phyloP scores from a whole-genome alignment of 129 eudicot species.

The Artemisia argyi region DNA sequence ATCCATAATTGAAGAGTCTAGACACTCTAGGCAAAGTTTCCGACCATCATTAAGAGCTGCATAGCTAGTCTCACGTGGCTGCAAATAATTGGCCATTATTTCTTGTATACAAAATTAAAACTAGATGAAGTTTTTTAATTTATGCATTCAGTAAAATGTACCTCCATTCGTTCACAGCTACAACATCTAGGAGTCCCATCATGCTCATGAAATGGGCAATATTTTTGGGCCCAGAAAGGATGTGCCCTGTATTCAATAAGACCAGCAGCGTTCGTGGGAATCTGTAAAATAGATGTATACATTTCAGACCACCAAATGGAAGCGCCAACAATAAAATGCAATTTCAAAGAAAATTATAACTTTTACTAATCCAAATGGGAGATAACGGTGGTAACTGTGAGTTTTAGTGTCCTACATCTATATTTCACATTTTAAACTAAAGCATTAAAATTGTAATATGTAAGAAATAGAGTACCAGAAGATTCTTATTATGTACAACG shows the following conservation, averaged over 20 bases:
- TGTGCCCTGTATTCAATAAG: conserved; percentile 86
- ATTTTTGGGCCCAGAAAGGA: conserved; percentile 91
- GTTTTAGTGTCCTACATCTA: neutral
- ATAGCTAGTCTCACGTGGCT: conserved; percentile 72
- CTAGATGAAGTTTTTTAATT: neutral
- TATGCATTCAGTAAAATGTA: conserved; percentile 18
- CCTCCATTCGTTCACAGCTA: conserved; percentile 96
- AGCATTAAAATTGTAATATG: neutral
- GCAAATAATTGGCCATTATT: conserved; percentile 16
- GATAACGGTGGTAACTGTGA: no score
- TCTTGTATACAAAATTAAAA: neutral
- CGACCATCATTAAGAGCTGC: conserved; percentile 78
- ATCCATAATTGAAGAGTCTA: conserved; percentile 77
- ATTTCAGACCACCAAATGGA: neutral
- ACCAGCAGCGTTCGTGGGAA: conserved; percentile 81
- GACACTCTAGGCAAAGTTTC: conserved; percentile 83
- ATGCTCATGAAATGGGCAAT: conserved; percentile 83
- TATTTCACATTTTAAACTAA: neutral
- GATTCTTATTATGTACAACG: neutral
- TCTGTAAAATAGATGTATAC: conserved; percentile 38
- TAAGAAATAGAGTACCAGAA: neutral
- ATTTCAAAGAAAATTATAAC: neutral
- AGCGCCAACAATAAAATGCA: neutral
- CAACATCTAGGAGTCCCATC: conserved; percentile 91
- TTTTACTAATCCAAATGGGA: no score